Conservation (phyloP, 768 basidiomycete species). For the Tricholoma sp. region DNA sequence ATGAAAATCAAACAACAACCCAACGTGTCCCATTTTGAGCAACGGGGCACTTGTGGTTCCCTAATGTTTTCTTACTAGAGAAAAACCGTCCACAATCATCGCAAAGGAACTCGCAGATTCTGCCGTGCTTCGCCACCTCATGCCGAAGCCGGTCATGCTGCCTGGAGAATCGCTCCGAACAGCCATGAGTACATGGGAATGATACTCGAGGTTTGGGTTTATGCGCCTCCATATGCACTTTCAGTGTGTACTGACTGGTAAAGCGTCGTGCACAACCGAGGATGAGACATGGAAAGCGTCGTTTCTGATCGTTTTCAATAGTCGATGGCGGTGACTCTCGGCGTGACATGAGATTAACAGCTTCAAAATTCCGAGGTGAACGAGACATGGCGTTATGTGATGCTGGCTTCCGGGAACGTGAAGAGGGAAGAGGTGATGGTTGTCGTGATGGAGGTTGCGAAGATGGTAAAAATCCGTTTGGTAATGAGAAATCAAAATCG, state of each 20-base stretch:
- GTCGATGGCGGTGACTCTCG: constrained; percentile 28
- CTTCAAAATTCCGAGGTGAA: constrained; percentile 7
- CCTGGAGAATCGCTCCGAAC: constrained; percentile 48
- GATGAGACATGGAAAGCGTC: constrained; percentile 44
- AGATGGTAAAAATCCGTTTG: constrained; percentile 17
- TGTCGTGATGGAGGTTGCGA: constrained; percentile 5
- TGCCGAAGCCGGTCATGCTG: constrained; percentile 55
- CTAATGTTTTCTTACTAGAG: constrained; percentile 45
- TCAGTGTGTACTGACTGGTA: constrained; percentile 49
- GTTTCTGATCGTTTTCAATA: constrained; percentile 31
- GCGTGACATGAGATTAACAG: constrained; percentile 2
- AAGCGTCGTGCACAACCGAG: constrained; percentile 44
- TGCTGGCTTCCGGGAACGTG: constrained; percentile 9
- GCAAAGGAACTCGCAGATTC: constrained; percentile 50
- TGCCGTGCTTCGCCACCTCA: constrained; percentile 54
- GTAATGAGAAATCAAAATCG: constrained; percentile 28
- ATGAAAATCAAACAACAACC: constrained; percentile 33
- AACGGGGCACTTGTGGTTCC: constrained; percentile 53
- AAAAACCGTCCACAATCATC: constrained; percentile 50
- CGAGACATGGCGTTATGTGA: constrained; percentile 1
- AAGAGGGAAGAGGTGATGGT: constrained; percentile 6
- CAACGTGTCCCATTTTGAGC: constrained; percentile 44
- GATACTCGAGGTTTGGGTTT: constrained; percentile 44
- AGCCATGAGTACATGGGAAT: constrained; percentile 50
- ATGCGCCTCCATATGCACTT: constrained; percentile 52